Percentiles rank a stretch among this genome's conserved stretches.
Evolutionary conservation across 768 basidiomycete species (phyloP).

Genomic region (Serendipita sp.): DNA sequence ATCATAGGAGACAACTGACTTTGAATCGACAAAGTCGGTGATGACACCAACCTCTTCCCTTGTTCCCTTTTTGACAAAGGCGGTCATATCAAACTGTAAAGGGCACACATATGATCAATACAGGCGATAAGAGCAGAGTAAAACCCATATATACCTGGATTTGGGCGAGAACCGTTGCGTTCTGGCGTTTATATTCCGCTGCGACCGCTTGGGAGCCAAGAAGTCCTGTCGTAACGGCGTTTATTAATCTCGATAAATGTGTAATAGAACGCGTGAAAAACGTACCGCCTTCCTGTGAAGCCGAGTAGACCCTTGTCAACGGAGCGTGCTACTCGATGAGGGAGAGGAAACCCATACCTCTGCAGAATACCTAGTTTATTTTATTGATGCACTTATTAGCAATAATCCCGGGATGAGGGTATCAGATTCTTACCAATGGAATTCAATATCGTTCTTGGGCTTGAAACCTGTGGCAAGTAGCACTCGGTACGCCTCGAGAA

Average conservation of each 20-base stretch:
- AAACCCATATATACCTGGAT: slow-evolving; percentile 39
- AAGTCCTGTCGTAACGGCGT: slow-evolving; percentile 11
- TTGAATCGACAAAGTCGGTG: slow-evolving; percentile 60
- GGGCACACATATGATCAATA: slow-evolving; percentile 4
- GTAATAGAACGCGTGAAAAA: not conserved
- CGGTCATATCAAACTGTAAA: slow-evolving; percentile 73
- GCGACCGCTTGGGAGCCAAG: slow-evolving; percentile 58
- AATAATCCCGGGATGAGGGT: not conserved
- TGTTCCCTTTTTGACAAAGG: slow-evolving; percentile 78
- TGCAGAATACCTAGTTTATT: slow-evolving; percentile 14
- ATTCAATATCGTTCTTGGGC: slow-evolving; percentile 51
- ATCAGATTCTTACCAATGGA: slow-evolving; percentile 39
- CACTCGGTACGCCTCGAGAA: slow-evolving; percentile 59
- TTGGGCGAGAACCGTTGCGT: slow-evolving; percentile 62
- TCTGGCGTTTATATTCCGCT: slow-evolving; percentile 44
- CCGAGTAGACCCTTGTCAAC: slow-evolving; percentile 8
- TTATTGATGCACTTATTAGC: slow-evolving; percentile 13
- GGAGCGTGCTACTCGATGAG: not conserved
- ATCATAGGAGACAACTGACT: slow-evolving; percentile 20
- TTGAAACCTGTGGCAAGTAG: slow-evolving; percentile 51
- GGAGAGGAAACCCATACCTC: slow-evolving; percentile 9
- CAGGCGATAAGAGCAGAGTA: slow-evolving; percentile 20
- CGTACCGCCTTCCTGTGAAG: slow-evolving; percentile 8
- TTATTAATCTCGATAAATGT: not conserved
- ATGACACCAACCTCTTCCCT: slow-evolving; percentile 57